Evolutionary conservation across 257 asterid species (phyloP).

Genomic region (Gentiana dahurica): DNA sequence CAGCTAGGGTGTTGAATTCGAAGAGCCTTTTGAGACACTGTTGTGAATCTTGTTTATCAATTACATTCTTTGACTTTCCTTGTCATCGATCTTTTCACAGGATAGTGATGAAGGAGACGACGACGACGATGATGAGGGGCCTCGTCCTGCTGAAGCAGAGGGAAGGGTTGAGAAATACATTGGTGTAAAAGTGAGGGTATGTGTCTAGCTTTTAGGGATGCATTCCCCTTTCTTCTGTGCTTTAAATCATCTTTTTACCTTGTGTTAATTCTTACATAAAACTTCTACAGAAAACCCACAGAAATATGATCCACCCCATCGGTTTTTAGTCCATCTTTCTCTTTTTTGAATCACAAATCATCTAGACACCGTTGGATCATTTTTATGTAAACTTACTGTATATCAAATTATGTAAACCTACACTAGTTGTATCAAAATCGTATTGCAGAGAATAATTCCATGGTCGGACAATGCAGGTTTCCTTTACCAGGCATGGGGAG

Average conservation of each 20-base stretch:
- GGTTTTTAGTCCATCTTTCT: background rate
- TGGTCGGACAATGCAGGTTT: constrained; percentile 38
- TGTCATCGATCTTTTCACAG: constrained; percentile 23
- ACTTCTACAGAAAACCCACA: too few relatives aligned
- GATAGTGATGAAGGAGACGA: constrained; percentile 64
- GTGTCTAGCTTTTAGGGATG: constrained; percentile 5
- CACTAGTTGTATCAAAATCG: too few relatives aligned
- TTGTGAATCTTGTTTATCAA: too few relatives aligned
- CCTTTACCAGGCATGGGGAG: constrained; percentile 97
- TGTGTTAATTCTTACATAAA: background rate
- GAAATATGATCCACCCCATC: background rate
- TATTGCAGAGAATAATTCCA: too few relatives aligned
- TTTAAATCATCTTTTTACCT: background rate
- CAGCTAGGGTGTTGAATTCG: too few relatives aligned
- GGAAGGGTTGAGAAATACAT: constrained; percentile 94
- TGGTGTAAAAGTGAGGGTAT: constrained; percentile 97
- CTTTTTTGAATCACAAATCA: too few relatives aligned
- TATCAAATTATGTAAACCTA: too few relatives aligned
- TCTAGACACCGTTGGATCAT: too few relatives aligned
- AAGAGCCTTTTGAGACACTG: too few relatives aligned
- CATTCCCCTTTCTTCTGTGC: background rate
- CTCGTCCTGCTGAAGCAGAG: constrained; percentile 56
- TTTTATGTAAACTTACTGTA: too few relatives aligned
- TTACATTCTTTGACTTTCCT: too few relatives aligned
- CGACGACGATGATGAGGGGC: constrained; percentile 84